Conservation (phyloP, 1,139 yeast genomes). For the Lodderomyces theae region DNA sequence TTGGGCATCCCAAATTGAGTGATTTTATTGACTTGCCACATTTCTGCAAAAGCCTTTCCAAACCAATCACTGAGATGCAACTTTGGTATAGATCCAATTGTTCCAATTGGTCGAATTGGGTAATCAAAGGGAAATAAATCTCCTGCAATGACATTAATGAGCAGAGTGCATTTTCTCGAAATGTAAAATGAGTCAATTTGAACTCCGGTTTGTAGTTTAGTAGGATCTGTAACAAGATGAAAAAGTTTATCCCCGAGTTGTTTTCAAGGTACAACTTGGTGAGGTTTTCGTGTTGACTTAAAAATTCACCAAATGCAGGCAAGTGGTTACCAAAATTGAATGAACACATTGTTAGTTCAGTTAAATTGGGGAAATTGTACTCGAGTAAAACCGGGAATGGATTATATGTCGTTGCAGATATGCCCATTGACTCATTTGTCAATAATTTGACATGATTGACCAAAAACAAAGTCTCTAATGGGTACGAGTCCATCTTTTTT, state of each 20-base stretch:
- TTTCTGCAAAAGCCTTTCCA: conserved; percentile 27
- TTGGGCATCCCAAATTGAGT: conserved; percentile 34
- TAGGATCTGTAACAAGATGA: conserved; percentile 30
- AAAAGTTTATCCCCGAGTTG: conserved; percentile 28
- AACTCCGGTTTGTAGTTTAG: conserved; percentile 30
- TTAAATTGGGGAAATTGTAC: conserved; percentile 23
- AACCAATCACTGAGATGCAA: conserved; percentile 32
- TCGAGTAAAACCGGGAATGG: conserved; percentile 27
- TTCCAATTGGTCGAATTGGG: conserved; percentile 15
- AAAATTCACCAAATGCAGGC: conserved; percentile 30
- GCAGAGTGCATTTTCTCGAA: conserved; percentile 26
- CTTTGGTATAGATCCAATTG: conserved; percentile 36
- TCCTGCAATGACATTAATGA: conserved; percentile 25
- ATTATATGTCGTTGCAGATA: conserved; percentile 21
- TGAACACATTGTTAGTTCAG: conserved; percentile 27
- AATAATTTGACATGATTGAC: conserved; percentile 29
- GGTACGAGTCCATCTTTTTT: conserved; percentile 5
- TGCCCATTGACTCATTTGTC: conserved; percentile 8
- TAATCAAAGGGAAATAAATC: conserved; percentile 24
- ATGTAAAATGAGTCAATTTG: conserved; percentile 24
- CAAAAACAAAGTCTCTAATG: conserved; percentile 21
- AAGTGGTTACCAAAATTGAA: conserved; percentile 30
- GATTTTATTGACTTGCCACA: conserved; percentile 17
- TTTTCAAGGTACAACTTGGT: conserved; percentile 32
- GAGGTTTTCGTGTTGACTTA: conserved; percentile 21